Evolutionary conservation across 192 early-diverging fungal species (phyloP).

Genomic region (Coemansia sp.): DNA sequence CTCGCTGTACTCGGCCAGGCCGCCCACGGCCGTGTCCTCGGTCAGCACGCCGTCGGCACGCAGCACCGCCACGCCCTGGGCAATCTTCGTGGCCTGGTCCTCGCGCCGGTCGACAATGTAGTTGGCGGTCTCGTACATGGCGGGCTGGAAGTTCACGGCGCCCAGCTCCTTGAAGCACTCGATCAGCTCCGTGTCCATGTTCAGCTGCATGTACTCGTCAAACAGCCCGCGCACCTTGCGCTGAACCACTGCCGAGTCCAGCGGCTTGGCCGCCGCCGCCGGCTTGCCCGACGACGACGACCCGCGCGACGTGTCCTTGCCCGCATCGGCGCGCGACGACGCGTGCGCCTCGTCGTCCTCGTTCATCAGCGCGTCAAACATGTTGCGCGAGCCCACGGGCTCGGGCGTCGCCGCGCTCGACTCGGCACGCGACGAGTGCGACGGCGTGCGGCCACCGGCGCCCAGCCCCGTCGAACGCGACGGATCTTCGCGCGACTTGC

Average conservation of each 20-base stretch:
- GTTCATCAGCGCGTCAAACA: conserved; percentile 44
- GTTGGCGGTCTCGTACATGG: conserved; percentile 58
- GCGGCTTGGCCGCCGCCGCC: conserved; percentile 13
- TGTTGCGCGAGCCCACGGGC: conserved; percentile 44
- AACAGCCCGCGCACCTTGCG: conserved; percentile 56
- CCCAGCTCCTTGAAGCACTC: conserved; percentile 68
- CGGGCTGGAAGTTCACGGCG: conserved; percentile 53
- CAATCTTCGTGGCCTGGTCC: conserved; percentile 54
- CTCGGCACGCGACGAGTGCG: conserved; percentile 46
- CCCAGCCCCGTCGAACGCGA: conserved; percentile 13
- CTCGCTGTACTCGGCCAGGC: conserved; percentile 55
- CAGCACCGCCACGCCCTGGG: conserved; percentile 53
- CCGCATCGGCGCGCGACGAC: conserved; percentile 34
- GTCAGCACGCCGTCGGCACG: conserved; percentile 44
- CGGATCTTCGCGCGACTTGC: conserved; percentile 37
- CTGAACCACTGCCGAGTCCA: conserved; percentile 51
- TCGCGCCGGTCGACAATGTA: conserved; percentile 60
- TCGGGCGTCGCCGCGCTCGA: conserved; percentile 49
- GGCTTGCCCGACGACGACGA: conserved; percentile 12
- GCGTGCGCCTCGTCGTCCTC: conserved; percentile 28
- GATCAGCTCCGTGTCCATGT: conserved; percentile 59
- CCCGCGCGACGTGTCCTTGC: conserved; percentile 24
- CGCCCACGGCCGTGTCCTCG: conserved; percentile 50
- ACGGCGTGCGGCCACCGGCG: conserved; percentile 42
- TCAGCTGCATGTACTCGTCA: conserved; percentile 59